Base-by-base conservation (phyloP, 306 rosid genomes). In the Lagenaria siceraria region DNA sequence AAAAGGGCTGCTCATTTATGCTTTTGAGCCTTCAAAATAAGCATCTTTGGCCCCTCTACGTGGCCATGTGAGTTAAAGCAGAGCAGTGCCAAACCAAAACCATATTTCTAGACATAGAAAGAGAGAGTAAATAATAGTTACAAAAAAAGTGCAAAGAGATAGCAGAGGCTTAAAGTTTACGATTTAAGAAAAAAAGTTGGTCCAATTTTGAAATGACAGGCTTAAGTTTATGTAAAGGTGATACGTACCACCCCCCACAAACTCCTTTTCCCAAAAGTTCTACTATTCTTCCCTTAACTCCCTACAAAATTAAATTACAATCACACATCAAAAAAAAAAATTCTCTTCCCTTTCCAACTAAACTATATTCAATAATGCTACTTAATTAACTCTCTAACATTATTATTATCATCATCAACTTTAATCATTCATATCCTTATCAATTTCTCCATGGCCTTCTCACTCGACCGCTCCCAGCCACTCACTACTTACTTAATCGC, bases 1-100 rank as follows among this genome's bases (percentile, higher is more conserved):
- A 92, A 92, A 92, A 90, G 99, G 89, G 89, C 77, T 29, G 80
- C 61, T 40, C 36, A 29, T 61, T 61, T 42, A 59, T 43, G 80
- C 74, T 77, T 77, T 77, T 62, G 43, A 48, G 79, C 49, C 74
- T 61, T 77, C 74, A 77, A 77, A 77, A 60, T 77, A 63, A 49
- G 80, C 80, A 77, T 77, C 49, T 60, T 71, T n/a, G 74, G 80
- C 35, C 66, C 66, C 78, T 77, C 31, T 62, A 48, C 62, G 61
- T 60, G 72, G 48, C 80, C 74, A 77, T 77, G 74, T 77, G 74
- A 56, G 15, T 31, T 46, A 48, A 62, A 62, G 73, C 31, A 77
- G 13, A 76, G 10, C 70, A 42, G 13, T 25, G 10, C 29, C 56
- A 61, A 52, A 54, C 33, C 19, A 62, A 61, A 42, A 60, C 49